phyloP scores from a whole-genome alignment of 1,284 basidiomycete species.

The Phlebopus sp. region DNA sequence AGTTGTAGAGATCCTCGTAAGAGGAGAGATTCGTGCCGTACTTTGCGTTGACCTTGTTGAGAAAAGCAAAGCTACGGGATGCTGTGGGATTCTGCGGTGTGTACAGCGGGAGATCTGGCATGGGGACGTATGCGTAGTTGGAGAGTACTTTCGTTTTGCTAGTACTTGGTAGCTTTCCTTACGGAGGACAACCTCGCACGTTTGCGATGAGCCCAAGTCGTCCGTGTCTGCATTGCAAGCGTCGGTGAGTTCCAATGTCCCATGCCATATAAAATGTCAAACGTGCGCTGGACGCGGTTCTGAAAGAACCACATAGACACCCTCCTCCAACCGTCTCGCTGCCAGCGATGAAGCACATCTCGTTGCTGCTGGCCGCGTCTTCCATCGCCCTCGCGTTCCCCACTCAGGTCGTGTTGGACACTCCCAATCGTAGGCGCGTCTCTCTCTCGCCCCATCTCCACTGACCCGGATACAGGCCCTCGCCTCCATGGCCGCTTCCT shows the following conservation, averaged over 20 bases:
- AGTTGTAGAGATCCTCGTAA: constrained; percentile 69
- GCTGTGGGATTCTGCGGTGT: constrained; percentile 6
- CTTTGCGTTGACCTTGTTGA: constrained; percentile 52
- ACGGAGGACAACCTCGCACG: too few species aligned
- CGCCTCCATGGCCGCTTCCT: constrained; percentile 73
- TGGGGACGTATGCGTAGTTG: not conserved
- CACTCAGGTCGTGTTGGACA: constrained; percentile 6
- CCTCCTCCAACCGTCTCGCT: not conserved
- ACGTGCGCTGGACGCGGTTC: not conserved
- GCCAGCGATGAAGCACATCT: not conserved
- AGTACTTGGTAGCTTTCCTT: too few species aligned
- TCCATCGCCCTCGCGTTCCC: not conserved
- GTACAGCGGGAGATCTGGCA: constrained; percentile 36
- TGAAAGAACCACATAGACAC: too few species aligned
- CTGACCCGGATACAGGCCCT: constrained; percentile 22
- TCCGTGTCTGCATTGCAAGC: not conserved
- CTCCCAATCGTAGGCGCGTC: not conserved
- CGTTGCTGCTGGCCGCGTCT: not conserved
- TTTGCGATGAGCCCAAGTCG: not conserved
- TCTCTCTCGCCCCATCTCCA: too few species aligned
- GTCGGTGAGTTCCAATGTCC: not conserved
- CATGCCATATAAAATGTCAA: not conserved
- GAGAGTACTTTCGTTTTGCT: too few species aligned
- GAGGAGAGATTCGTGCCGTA: constrained; percentile 47
- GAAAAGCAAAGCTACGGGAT: constrained; percentile 18